Percentiles rank a stretch among this genome's conserved stretches.
phyloP scores from a whole-genome alignment of 371 early-diverging fungal genomes.

The Funneliformis caledonium region DNA sequence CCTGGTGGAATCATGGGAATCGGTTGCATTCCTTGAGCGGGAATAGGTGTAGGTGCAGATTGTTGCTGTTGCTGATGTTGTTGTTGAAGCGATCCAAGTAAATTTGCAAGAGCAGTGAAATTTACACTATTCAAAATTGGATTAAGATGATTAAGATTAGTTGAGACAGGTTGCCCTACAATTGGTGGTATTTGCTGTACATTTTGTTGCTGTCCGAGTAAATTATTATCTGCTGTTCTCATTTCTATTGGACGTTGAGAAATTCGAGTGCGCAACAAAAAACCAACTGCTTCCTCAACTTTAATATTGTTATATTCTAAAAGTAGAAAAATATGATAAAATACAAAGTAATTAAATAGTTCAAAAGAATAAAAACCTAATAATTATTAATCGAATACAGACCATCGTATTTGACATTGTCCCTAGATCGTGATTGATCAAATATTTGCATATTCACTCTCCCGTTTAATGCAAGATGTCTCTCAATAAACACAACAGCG shows the following conservation, averaged over 20 bases:
- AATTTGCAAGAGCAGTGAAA: slow-evolving; percentile 40
- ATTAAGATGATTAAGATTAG: slow-evolving; percentile 6
- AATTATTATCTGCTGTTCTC: slow-evolving; percentile 28
- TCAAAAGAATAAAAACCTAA: not conserved
- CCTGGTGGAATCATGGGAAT: slow-evolving; percentile 9
- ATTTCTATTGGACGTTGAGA: not conserved
- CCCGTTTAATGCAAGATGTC: slow-evolving; percentile 46
- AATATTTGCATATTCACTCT: slow-evolving; percentile 50
- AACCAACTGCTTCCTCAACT: slow-evolving; percentile 48
- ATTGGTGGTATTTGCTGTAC: slow-evolving; percentile 11
- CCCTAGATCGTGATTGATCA: slow-evolving; percentile 41
- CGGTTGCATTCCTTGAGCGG: slow-evolving; percentile 20
- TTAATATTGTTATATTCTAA: slow-evolving; percentile 49
- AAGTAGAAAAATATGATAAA: not conserved
- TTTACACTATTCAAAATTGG: slow-evolving; percentile 35
- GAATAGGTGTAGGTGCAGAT: not conserved
- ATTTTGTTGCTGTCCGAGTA: slow-evolving; percentile 28
- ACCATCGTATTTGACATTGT: slow-evolving; percentile 50
- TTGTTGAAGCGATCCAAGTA: slow-evolving; percentile 36
- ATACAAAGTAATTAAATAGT: not conserved
- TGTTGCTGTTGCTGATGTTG: not conserved
- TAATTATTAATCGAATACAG: slow-evolving; percentile 22
- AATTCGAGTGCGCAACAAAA: slow-evolving; percentile 42
- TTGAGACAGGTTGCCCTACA: slow-evolving; percentile 4
- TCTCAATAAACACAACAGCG: slow-evolving; percentile 57